These are phyloP conservation scores for Odontarrhena argentea DNA, from an alignment of 345 rosid genomes.

Conservation along the genomic window DNA sequence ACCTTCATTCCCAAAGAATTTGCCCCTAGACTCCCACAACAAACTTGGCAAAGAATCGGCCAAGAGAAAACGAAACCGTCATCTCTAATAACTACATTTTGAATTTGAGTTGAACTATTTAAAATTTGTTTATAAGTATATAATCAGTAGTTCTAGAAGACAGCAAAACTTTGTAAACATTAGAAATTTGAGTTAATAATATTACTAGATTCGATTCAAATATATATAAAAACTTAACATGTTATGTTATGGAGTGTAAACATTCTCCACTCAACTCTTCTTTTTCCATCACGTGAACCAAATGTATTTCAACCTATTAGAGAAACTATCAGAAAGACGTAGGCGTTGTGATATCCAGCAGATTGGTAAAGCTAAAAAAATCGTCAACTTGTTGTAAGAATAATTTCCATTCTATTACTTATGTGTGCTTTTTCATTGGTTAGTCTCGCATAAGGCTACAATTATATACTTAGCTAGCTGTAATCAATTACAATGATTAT, in stretches of 20 bases:
- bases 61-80: no score
- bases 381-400: constrained; percentile 23
- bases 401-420: constrained; percentile 10
- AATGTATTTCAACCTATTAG: background rate
- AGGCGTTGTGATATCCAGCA: constrained; percentile 27
- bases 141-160: no score
- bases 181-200: background rate
- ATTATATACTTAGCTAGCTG: constrained; percentile 29
- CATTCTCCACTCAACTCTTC: constrained; percentile 30
- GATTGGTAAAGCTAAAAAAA: constrained; percentile 24
- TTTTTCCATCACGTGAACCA: constrained; percentile 36
- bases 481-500: constrained; percentile 27
- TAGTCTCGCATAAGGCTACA: constrained; percentile 13
- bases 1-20: no score
- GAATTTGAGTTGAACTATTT: no score
- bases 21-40: no score
- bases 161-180: no score
- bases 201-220: background rate
- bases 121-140: no score
- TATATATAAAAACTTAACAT: background rate
- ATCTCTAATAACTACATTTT: no score
- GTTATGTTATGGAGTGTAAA: constrained; percentile 28
- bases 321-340: constrained; percentile 24
- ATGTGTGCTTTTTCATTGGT: constrained; percentile 1
- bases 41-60: no score